Conservation (phyloP, 2,329 filamentous ascomycete genomes). For the Trichoderma koningiopsis region DNA sequence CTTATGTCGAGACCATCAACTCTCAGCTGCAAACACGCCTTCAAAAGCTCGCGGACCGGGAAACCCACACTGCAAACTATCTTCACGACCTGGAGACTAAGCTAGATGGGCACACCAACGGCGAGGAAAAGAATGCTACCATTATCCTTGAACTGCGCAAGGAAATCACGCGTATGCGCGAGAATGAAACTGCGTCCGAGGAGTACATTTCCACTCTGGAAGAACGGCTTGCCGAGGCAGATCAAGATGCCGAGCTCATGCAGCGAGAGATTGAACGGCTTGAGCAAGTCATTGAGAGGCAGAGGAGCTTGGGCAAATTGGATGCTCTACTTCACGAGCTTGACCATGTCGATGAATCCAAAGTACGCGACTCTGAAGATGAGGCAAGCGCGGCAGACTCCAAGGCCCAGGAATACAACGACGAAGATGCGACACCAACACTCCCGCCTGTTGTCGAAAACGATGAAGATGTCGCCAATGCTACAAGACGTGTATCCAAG, state of each 20-base stretch:
- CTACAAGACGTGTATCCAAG: not conserved
- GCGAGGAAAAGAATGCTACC: conserved; percentile 88
- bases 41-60: conserved; percentile 91
- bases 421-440: conserved; percentile 34
- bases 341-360: conserved; percentile 70
- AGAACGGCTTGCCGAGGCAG: conserved; percentile 90
- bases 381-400: conserved; percentile 50
- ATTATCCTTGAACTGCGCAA: conserved; percentile 87
- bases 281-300: conserved; percentile 92
- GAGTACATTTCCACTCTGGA: conserved; percentile 98
- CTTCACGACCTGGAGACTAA: conserved; percentile 88
- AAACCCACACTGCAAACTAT: conserved; percentile 89
- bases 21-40: conserved; percentile 83
- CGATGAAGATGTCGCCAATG: not conserved
- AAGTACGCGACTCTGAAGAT: conserved; percentile 39
- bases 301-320: conserved; percentile 90
- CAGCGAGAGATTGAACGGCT: conserved; percentile 92
- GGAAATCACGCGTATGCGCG: conserved; percentile 82
- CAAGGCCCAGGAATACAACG: conserved; percentile 57
- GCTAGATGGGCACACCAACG: conserved; percentile 85
- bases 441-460: conserved; percentile 42
- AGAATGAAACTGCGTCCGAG: conserved; percentile 87
- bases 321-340: conserved; percentile 91
- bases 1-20: conserved; percentile 90
- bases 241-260: conserved; percentile 96